Evolutionary conservation across 2,329 filamentous ascomycete genomes (phyloP).

Genomic region (Cladophialophora exuberans): DNA sequence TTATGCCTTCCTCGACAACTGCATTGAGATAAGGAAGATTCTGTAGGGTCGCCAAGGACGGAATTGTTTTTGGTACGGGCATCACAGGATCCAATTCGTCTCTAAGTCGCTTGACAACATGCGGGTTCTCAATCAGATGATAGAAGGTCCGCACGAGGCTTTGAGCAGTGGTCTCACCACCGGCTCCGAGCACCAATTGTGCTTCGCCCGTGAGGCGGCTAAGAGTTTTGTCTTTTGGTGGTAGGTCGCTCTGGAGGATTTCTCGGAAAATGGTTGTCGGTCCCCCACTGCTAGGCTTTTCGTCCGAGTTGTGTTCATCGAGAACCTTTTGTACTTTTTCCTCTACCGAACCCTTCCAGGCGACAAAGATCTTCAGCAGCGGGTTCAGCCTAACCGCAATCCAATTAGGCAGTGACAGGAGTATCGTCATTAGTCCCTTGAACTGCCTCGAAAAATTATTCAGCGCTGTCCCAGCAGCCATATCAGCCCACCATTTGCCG

Average conservation of each 20-base stretch:
- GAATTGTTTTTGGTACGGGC: constrained; percentile 13
- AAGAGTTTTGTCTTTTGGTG: constrained; percentile 40
- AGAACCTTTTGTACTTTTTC: neutral
- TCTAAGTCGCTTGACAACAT: constrained; percentile 15
- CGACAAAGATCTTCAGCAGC: neutral
- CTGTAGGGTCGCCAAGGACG: constrained; percentile 40
- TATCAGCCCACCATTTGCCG: constrained; percentile 10
- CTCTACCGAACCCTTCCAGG: neutral
- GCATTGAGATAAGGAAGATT: constrained; percentile 42
- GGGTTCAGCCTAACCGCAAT: neutral
- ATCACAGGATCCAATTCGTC: constrained; percentile 19
- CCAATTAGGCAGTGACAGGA: neutral
- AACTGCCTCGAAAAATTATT: constrained; percentile 3
- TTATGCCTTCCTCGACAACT: constrained; percentile 16
- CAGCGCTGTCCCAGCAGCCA: neutral
- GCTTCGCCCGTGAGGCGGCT: constrained; percentile 39
- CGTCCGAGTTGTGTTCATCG: constrained; percentile 1
- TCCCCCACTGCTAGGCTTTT: neutral
- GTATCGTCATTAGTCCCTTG: neutral
- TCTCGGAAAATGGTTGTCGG: constrained; percentile 38
- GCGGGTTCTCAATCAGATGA: constrained; percentile 27
- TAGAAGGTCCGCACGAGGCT: constrained; percentile 37
- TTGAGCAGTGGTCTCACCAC: constrained; percentile 40
- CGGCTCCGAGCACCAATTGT: constrained; percentile 37
- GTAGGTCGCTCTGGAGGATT: constrained; percentile 36